Percentiles rank a stretch among this genome's conserved stretches.
These are phyloP conservation scores for Populus trichocarpa DNA, from an alignment of 441 rosid genomes.

Conservation along the genomic window DNA sequence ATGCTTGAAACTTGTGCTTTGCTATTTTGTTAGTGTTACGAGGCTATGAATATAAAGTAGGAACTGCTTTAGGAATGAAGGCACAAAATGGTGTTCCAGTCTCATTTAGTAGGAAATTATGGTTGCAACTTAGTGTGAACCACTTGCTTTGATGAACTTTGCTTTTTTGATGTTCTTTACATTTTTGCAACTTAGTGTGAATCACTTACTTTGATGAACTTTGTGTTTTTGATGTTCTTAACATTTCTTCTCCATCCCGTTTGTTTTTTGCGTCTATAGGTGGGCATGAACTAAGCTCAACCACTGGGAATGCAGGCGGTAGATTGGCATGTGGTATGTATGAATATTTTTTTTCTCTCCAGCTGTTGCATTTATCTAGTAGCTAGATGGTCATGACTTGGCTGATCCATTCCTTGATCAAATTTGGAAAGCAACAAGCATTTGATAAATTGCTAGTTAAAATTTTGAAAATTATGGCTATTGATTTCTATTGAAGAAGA, in stretches of 20 bases:
- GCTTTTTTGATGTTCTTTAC: not conserved
- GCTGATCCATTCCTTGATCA: constrained; percentile 1
- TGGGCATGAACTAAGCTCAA: constrained; percentile 91
- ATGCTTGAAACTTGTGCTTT: not conserved
- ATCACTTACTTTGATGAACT: not conserved
- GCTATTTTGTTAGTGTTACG: not conserved
- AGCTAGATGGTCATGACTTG: not conserved
- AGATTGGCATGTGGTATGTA: constrained; percentile 95
- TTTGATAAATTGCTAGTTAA: not conserved
- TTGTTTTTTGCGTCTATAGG: constrained; percentile 43
- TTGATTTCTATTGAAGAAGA: not conserved
- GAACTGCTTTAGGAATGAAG: not conserved
- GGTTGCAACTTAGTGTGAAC: not conserved
- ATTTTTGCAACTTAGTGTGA: not conserved
- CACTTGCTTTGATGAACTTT: not conserved
- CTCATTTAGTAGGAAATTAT: not conserved
- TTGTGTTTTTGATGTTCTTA: not conserved
- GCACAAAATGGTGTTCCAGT: not conserved
- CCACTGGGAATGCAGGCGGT: constrained; percentile 97
- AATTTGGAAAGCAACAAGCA: not conserved
- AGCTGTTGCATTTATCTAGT: not conserved
- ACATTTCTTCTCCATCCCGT: constrained; percentile 11
- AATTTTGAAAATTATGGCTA: not conserved
- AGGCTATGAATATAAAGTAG: not conserved
- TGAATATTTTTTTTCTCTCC: not conserved